Evolutionary conservation across 768 basidiomycete species (phyloP).

Genomic region (Kwoniella shandongensis): DNA sequence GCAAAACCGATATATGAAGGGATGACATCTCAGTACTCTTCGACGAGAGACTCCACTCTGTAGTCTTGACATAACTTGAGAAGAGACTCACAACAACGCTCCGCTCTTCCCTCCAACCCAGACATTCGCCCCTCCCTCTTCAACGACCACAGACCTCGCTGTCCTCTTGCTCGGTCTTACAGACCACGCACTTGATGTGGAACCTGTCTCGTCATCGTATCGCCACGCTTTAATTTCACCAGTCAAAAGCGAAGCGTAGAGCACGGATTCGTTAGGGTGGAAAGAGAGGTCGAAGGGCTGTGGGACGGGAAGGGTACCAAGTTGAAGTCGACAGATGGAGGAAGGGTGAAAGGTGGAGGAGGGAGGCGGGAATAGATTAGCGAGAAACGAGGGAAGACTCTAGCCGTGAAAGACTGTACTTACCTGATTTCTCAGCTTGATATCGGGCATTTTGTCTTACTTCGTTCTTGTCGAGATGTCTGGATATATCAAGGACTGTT

Average conservation of each 20-base stretch:
- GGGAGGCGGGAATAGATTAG: neutral
- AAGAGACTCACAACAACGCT: slow-evolving; percentile 66
- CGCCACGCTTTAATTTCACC: slow-evolving; percentile 78
- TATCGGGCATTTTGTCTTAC: slow-evolving; percentile 45
- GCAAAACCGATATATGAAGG: too few species aligned
- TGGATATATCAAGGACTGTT: too few species aligned
- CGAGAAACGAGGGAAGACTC: neutral
- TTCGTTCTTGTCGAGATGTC: too few species aligned
- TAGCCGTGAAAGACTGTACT: slow-evolving; percentile 15
- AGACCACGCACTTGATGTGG: slow-evolving; percentile 57
- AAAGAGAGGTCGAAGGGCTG: slow-evolving; percentile 90
- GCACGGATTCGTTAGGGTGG: slow-evolving; percentile 69
- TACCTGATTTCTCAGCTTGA: slow-evolving; percentile 50
- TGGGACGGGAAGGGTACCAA: too few species aligned
- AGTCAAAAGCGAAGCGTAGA: slow-evolving; percentile 71
- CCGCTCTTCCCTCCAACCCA: slow-evolving; percentile 82
- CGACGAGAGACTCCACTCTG: too few species aligned
- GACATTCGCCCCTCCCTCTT: slow-evolving; percentile 67
- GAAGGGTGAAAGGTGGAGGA: neutral
- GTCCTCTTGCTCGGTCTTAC: slow-evolving; percentile 77
- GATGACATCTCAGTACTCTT: too few species aligned
- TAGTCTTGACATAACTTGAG: too few species aligned
- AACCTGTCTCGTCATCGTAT: slow-evolving; percentile 65
- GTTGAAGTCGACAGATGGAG: slow-evolving; percentile 60
- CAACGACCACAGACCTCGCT: slow-evolving; percentile 70